A percentile compares a stretch with the other conserved stretches of the same genome.
These are phyloP conservation scores for Cochlearia excelsa DNA, from an alignment of 345 rosid genomes.

Conservation along the genomic window DNA sequence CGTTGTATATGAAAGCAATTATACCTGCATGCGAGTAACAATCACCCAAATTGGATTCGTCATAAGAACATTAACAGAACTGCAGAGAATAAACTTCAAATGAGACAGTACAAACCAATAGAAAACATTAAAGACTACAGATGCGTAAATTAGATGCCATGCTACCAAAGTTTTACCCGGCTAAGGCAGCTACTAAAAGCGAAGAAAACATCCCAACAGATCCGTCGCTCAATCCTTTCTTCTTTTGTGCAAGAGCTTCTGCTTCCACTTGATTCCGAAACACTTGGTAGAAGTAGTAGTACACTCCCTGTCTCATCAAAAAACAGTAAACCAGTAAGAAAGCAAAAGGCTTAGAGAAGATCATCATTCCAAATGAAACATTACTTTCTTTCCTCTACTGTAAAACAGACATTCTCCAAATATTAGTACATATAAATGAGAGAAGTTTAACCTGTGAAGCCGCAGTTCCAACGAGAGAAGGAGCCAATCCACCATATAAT, in stretches of 20 bases:
- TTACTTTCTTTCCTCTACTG: not conserved
- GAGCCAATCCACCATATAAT: slow-evolving; percentile 81
- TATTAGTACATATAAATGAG: not conserved
- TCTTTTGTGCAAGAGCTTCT: slow-evolving; percentile 52
- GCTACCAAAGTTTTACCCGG: slow-evolving; percentile 58
- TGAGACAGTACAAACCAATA: not conserved
- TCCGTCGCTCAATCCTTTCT: slow-evolving; percentile 85
- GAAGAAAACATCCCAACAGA: slow-evolving; percentile 94
- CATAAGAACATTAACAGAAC: slow-evolving; percentile 85
- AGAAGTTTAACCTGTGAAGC: slow-evolving; percentile 71
- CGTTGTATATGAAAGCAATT: slow-evolving; percentile 6
- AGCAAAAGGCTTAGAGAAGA: slow-evolving; percentile 26
- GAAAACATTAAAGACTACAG: not conserved
- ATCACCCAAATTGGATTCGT: slow-evolving; percentile 98
- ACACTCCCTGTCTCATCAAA: slow-evolving; percentile 88
- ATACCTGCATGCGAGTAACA: slow-evolving; percentile 98
- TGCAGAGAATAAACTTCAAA: slow-evolving; percentile 39
- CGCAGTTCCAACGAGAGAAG: slow-evolving; percentile 86
- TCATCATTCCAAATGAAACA: not conserved
- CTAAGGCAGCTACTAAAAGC: slow-evolving; percentile 84
- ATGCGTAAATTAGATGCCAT: not conserved
- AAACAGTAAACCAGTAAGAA: slow-evolving; percentile 38
- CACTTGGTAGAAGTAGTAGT: slow-evolving; percentile 99
- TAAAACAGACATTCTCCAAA: not conserved
- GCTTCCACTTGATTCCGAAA: slow-evolving; percentile 88